phyloP scores from a whole-genome alignment of 2,329 filamentous ascomycete genomes.

The Phialophora expanda region DNA sequence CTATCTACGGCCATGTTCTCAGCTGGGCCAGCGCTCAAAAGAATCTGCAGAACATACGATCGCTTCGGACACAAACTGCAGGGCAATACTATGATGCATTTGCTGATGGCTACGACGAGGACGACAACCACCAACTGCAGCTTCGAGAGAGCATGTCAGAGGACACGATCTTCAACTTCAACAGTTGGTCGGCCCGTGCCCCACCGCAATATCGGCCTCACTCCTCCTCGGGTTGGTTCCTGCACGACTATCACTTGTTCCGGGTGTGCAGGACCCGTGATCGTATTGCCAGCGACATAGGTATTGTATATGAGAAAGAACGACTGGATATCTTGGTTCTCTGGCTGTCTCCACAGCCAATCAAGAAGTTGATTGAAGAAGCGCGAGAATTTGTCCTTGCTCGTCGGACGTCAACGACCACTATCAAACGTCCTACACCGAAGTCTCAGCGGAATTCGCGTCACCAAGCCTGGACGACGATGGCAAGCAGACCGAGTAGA shows the following conservation, averaged over 20 bases:
- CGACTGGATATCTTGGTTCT: conserved; percentile 54
- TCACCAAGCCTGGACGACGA: conserved; percentile 33
- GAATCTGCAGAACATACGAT: conserved; percentile 57
- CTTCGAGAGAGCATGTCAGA: conserved; percentile 43
- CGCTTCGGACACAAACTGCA: conserved; percentile 62
- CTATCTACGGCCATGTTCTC: conserved; percentile 65
- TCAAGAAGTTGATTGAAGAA: conserved; percentile 54
- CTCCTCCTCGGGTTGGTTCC: conserved; percentile 54
- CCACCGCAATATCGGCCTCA: conserved; percentile 58
- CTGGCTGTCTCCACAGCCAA: conserved; percentile 54
- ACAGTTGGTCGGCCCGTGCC: conserved; percentile 54
- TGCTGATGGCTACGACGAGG: conserved; percentile 42
- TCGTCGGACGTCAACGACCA: conserved; percentile 52
- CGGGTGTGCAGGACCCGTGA: conserved; percentile 49
- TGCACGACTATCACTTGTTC: conserved; percentile 50
- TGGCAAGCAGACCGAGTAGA: conserved; percentile 50
- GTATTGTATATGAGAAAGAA: conserved; percentile 46
- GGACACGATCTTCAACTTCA: conserved; percentile 56
- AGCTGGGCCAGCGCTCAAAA: conserved; percentile 63
- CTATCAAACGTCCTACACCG: conserved; percentile 53
- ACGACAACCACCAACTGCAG: conserved; percentile 40
- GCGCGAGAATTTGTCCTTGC: conserved; percentile 53
- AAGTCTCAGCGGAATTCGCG: conserved; percentile 44
- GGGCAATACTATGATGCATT: conserved; percentile 45
- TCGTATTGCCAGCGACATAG: conserved; percentile 39